Percentiles rank a stretch among this genome's conserved stretches.
These are phyloP conservation scores for Mollisia scopiformis DNA, from an alignment of 2,329 filamentous ascomycete species.

Conservation along the genomic window DNA sequence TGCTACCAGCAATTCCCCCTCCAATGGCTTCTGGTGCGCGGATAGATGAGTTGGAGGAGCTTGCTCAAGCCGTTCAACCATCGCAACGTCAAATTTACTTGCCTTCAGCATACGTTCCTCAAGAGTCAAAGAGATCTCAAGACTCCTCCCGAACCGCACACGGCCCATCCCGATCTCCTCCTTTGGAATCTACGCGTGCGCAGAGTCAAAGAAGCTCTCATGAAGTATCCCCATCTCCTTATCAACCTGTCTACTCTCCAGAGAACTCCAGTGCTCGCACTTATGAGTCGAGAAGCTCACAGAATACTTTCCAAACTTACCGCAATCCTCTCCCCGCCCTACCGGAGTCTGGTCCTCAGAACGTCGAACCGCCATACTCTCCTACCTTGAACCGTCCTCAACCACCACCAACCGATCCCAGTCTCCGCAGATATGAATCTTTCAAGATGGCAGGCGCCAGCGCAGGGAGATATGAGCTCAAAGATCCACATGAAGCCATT, in stretches of 20 bases:
- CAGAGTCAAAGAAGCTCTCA: background rate
- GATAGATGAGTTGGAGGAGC: background rate
- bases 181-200: background rate
- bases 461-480: background rate
- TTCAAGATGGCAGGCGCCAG: background rate
- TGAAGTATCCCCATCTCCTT: background rate
- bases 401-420: background rate
- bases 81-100: background rate
- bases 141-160: background rate
- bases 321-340: background rate
- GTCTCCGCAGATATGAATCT: background rate
- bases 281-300: background rate
- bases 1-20: background rate
- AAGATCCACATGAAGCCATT: background rate
- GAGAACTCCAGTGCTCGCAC: background rate
- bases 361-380: background rate
- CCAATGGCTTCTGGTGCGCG: background rate
- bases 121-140: background rate
- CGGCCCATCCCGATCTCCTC: background rate
- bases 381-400: background rate
- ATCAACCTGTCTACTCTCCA: background rate
- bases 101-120: background rate
- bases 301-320: background rate
- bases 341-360: background rate
- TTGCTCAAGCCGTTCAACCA: background rate